These are phyloP conservation scores for Alternaria angustiovoidea DNA, from an alignment of 2,329 filamentous ascomycete genomes.

Conservation along the genomic window DNA sequence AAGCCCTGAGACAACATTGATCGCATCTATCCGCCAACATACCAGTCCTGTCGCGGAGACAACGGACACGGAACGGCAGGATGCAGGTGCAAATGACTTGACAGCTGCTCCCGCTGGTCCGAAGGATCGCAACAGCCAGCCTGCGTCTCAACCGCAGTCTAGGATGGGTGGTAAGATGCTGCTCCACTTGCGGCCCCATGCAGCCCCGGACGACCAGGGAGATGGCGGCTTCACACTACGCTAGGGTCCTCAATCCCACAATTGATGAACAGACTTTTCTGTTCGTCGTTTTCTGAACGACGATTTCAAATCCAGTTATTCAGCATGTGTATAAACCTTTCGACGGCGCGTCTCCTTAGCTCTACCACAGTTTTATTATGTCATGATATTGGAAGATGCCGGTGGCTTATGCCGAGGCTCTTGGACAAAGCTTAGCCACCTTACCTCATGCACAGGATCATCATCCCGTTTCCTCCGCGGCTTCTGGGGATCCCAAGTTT, in stretches of 20 bases:
- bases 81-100: conserved; percentile 18
- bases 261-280: conserved; percentile 6
- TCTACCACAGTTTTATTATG: conserved; percentile 18
- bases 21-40: not conserved
- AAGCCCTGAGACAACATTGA: not conserved
- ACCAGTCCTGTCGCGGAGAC: not conserved
- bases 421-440: conserved; percentile 42
- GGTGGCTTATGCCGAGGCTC: conserved; percentile 37
- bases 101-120: conserved; percentile 34
- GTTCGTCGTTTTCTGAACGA: conserved; percentile 5
- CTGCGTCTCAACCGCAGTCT: conserved; percentile 23
- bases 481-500: conserved; percentile 10
- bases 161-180: conserved; percentile 22
- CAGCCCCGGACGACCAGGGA: conserved; percentile 19
- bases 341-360: not conserved
- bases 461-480: conserved; percentile 25
- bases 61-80: conserved; percentile 22
- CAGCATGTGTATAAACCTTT: not conserved
- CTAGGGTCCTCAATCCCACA: conserved; percentile 6
- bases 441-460: conserved; percentile 31
- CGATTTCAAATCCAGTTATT: not conserved
- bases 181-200: conserved; percentile 18
- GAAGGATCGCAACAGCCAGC: conserved; percentile 27
- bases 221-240: conserved; percentile 18
- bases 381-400: conserved; percentile 26